These are phyloP conservation scores for Fistulinella cinereoalba DNA, from an alignment of 1,284 basidiomycete genomes.

Conservation along the genomic window DNA sequence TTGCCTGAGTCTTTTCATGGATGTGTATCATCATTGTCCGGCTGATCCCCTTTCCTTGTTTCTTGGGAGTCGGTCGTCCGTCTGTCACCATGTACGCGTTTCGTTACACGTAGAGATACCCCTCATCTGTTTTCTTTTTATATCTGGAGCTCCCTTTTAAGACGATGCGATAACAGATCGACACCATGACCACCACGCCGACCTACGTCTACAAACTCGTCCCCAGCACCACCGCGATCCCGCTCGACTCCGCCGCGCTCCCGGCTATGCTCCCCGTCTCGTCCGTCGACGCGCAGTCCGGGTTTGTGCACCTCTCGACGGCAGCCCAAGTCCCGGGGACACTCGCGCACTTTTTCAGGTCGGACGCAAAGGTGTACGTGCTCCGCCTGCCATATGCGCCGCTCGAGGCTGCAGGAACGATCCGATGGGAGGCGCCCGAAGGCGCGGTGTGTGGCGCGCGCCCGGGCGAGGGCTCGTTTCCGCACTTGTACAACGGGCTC, in stretches of 20 bases:
- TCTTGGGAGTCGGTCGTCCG: constrained; percentile 16
- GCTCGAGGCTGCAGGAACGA: not conserved
- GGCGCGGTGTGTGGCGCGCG: constrained; percentile 23
- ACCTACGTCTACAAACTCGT: constrained; percentile 34
- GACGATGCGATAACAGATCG: too few relatives aligned
- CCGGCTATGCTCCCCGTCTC: constrained; percentile 28
- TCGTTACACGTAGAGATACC: constrained; percentile 23
- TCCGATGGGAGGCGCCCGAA: constrained; percentile 29
- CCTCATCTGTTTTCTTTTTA: constrained; percentile 5
- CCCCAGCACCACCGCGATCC: constrained; percentile 10
- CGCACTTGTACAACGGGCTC: constrained; percentile 29
- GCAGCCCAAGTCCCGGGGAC: constrained; percentile 22
- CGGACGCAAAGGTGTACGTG: constrained; percentile 18
- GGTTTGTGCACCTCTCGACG: constrained; percentile 33
- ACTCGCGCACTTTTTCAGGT: constrained; percentile 22
- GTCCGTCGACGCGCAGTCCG: constrained; percentile 19
- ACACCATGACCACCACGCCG: too few relatives aligned
- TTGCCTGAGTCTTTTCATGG: constrained; percentile 16
- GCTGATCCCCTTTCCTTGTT: not conserved
- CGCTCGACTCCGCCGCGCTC: constrained; percentile 9
- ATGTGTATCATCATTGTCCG: constrained; percentile 19
- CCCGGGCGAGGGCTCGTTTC: constrained; percentile 27
- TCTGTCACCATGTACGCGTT: constrained; percentile 23
- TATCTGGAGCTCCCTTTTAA: too few relatives aligned
- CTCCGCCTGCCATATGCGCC: constrained; percentile 24